These are phyloP conservation scores for Choanephora cucurbitarum DNA, from an alignment of 371 early-diverging fungal genomes.

Conservation along the genomic window DNA sequence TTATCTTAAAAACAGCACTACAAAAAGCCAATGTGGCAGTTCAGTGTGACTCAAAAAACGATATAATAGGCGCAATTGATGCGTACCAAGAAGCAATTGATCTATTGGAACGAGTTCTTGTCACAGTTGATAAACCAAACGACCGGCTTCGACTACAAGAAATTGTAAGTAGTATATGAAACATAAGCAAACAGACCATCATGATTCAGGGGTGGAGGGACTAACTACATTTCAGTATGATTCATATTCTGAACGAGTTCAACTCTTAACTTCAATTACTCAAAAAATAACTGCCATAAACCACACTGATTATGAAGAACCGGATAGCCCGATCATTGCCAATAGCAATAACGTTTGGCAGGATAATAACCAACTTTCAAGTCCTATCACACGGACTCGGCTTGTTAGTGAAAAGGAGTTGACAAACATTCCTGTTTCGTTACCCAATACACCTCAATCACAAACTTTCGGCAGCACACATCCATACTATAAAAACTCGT, in stretches of 20 bases:
- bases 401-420: conserved; percentile 21
- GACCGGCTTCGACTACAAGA: conserved; percentile 44
- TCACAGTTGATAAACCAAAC: conserved; percentile 39
- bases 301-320: background rate
- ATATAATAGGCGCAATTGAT: conserved; percentile 46
- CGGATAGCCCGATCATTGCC: too few relatives aligned
- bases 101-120: conserved; percentile 42
- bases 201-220: background rate
- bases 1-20: conserved; percentile 44
- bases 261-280: conserved; percentile 2
- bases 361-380: conserved; percentile 8
- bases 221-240: too few relatives aligned
- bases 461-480: conserved; percentile 26
- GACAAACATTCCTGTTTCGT: conserved; percentile 12
- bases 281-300: background rate
- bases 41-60: conserved; percentile 46
- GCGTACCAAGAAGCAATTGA: conserved; percentile 50
- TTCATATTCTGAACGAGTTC: conserved; percentile 26
- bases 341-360: conserved; percentile 4
- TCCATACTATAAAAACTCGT: conserved; percentile 1
- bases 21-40: conserved; percentile 53
- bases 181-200: background rate
- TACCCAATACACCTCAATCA: conserved; percentile 15
- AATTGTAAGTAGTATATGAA: conserved; percentile 37
- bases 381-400: conserved; percentile 5